Percentiles rank a stretch among this genome's conserved stretches.
Evolutionary conservation across 495 filamentous ascomycete species (phyloP).

Genomic region (Neurospora sp.): DNA sequence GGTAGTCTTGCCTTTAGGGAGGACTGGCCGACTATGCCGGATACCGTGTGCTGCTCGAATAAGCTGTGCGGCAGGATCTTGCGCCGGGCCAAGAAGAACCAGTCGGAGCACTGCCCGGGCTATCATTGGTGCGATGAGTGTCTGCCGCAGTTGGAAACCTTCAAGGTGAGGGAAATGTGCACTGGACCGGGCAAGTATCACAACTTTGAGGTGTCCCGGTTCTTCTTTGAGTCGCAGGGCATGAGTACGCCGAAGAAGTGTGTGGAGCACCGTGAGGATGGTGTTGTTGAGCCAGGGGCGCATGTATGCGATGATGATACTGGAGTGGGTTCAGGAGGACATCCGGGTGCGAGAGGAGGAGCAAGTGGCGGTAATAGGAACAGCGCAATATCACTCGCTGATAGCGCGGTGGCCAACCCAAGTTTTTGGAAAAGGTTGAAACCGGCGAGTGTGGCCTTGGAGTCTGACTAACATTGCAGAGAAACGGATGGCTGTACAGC

Average conservation of each 20-base stretch:
- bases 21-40: slow-evolving; percentile 11
- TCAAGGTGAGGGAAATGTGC: neutral
- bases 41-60: slow-evolving; percentile 28
- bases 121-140: slow-evolving; percentile 22
- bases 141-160: slow-evolving; percentile 20
- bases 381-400: neutral
- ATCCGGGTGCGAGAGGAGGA: neutral
- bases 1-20: slow-evolving; percentile 15
- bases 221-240: slow-evolving; percentile 1
- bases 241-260: neutral
- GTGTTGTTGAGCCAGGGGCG: neutral
- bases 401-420: neutral
- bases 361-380: neutral
- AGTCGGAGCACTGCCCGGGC: slow-evolving; percentile 16
- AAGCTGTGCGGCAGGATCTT: slow-evolving; percentile 27
- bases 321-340: neutral
- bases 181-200: neutral
- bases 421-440: too few relatives aligned
- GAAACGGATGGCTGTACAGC: too few relatives aligned
- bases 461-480: too few relatives aligned
- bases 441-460: too few relatives aligned
- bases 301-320: neutral
- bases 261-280: neutral
- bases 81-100: slow-evolving; percentile 7
- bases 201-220: neutral